A percentile compares a stretch with the other conserved stretches of the same genome.
Evolutionary conservation across 2,329 filamentous ascomycete species (phyloP).

Genomic region (Exophiala calicioides): DNA sequence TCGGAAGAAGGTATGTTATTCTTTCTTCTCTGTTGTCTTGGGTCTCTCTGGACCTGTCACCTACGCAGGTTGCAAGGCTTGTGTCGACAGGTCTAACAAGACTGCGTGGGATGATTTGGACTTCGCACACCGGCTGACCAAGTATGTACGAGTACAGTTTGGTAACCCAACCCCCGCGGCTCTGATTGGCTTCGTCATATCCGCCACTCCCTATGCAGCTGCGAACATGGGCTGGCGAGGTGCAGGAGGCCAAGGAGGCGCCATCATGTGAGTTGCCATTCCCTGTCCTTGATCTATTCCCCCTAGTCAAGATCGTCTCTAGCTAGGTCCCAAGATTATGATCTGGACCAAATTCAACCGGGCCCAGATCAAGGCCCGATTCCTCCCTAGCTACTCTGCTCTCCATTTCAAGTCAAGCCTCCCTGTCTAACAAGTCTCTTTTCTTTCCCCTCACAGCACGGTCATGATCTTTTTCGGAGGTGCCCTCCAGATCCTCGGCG

Average conservation of each 20-base stretch:
- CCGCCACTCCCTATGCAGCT: conserved; percentile 12
- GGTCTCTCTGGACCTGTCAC: conserved; percentile 55
- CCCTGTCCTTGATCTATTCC: too few species aligned
- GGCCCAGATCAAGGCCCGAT: too few species aligned
- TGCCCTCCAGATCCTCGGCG: conserved; percentile 33
- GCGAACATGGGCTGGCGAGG: conserved; percentile 56
- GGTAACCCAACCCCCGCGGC: conserved; percentile 37
- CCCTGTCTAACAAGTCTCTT: not conserved
- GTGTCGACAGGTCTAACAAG: too few species aligned
- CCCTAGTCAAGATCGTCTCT: too few species aligned
- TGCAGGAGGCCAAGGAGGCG: conserved; percentile 47
- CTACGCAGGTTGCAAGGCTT: too few species aligned
- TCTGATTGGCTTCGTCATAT: conserved; percentile 19
- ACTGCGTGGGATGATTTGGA: too few species aligned
- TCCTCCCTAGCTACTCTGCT: too few species aligned
- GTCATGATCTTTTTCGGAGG: conserved; percentile 37
- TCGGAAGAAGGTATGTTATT: conserved; percentile 31
- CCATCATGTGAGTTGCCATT: conserved; percentile 8
- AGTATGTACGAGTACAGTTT: too few species aligned
- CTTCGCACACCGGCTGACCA: too few species aligned
- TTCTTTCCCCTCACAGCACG: conserved; percentile 33
- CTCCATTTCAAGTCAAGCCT: too few species aligned
- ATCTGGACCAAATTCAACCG: too few species aligned
- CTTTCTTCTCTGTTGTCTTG: conserved; percentile 38
- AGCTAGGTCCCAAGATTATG: too few species aligned